Base-by-base conservation (phyloP, 495 filamentous ascomycete genomes). In the Aspergillus saccharolyticus region DNA sequence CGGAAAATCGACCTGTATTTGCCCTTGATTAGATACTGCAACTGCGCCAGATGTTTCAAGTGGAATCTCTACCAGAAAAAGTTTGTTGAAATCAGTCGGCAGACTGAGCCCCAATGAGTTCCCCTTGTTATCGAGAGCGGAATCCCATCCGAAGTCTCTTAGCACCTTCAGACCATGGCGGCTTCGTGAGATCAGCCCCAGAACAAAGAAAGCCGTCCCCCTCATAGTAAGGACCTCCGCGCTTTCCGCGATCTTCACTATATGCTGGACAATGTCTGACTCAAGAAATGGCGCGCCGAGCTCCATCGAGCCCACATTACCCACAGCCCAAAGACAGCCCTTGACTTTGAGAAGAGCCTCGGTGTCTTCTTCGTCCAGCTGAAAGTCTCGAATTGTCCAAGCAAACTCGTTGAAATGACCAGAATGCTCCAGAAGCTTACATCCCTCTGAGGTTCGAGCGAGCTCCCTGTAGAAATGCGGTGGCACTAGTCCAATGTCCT, bases 231-330 rank as follows among this genome's bases (percentile, higher is more conserved):
- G 84, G 18, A 97, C 89, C 58, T 90, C 86, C 43, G 92, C 91
- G 58, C 75, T 77, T 64, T 95, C 85, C 2, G 94, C 95, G 67
- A 98, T 96, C 62, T 81, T 75, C 53, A 97, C 83, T 45, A 97
- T 91, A 55, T 84, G 81, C 65, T 85, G 80, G 22, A 97, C 89
- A 25, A 97, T 89, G 56, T 96, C 89, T 44, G 85, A 85, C 53
- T 86, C 86, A 3, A 98, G 79, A 70, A 98, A 98, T 0, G 90
- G 89, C 0, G 91, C 94, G 1, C 95, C 94, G 28, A 97, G 83
- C 63, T 96, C 92, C 95, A 98, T 98, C 3, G 91, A 96, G 0
- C 94, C 94, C 47, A 98, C 91, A 65, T 98, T 98, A 22, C 95
- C 94, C 9, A 98, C 90, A 0, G 94, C 94, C 94, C 94, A 98